These are phyloP conservation scores for Sutorius australiensis DNA, from an alignment of 768 basidiomycete species.

Conservation along the genomic window DNA sequence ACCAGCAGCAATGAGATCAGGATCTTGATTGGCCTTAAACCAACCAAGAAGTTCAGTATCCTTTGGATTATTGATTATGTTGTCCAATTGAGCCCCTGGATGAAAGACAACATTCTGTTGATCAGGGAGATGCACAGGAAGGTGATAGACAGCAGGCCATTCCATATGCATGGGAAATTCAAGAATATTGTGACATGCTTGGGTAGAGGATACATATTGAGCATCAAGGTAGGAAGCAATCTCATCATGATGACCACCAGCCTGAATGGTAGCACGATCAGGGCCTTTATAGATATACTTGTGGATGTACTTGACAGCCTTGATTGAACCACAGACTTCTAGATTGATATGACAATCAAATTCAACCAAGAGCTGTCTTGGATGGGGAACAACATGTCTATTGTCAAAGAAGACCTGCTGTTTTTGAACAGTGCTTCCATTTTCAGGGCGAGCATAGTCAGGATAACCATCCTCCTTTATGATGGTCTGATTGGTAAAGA, in stretches of 20 bases:
- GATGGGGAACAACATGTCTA: not conserved
- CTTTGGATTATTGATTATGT: too few species aligned
- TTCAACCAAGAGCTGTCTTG: not conserved
- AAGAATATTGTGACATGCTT: not conserved
- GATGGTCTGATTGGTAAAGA: not conserved
- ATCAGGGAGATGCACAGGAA: not conserved
- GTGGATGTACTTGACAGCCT: not conserved
- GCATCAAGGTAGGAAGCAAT: not conserved
- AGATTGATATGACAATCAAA: not conserved
- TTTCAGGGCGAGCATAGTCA: not conserved
- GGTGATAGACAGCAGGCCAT: not conserved
- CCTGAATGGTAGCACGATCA: too few species aligned
- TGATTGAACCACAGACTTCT: not conserved
- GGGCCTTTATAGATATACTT: too few species aligned
- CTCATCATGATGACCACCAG: not conserved
- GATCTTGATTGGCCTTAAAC: too few species aligned
- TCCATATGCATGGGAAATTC: not conserved
- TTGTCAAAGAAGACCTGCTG: not conserved
- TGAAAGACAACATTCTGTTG: not conserved
- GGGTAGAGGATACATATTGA: not conserved
- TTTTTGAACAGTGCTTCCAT: not conserved
- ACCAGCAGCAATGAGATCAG: too few species aligned
- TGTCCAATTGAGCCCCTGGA: not conserved
- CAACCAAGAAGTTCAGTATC: too few species aligned
- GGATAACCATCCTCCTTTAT: not conserved